Percentiles rank a stretch among this genome's conserved stretches.
Conservation (phyloP, 768 basidiomycete species). For the Mycena alexandri region DNA sequence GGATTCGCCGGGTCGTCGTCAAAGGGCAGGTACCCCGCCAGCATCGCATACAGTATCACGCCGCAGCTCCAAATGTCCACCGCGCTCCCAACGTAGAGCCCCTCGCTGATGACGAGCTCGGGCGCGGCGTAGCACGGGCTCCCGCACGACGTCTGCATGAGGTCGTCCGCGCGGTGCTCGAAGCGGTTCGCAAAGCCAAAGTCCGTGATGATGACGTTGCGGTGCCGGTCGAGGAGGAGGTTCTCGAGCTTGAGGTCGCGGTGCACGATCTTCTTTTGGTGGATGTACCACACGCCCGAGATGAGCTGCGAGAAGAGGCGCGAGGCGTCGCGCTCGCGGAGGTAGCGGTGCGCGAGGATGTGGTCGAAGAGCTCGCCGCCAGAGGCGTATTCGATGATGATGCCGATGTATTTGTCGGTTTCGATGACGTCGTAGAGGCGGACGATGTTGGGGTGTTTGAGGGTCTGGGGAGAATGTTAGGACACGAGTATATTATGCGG, state of each 20-base stretch:
- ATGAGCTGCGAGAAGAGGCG: slow-evolving; percentile 98
- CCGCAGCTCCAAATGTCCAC: slow-evolving; percentile 99
- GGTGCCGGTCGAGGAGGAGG: slow-evolving; percentile 54
- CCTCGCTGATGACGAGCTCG: slow-evolving; percentile 97
- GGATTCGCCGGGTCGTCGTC: slow-evolving; percentile 99
- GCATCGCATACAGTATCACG: slow-evolving; percentile 96
- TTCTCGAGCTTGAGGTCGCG: slow-evolving; percentile 87
- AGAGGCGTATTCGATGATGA: slow-evolving; percentile 98
- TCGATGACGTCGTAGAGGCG: slow-evolving; percentile 98
- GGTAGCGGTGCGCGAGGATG: slow-evolving; percentile 96
- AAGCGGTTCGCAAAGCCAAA: slow-evolving; percentile 72
- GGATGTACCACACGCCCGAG: slow-evolving; percentile 97
- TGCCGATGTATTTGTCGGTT: slow-evolving; percentile 99
- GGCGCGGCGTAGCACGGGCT: slow-evolving; percentile 98
- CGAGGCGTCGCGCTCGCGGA: slow-evolving; percentile 93
- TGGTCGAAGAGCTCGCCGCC: slow-evolving; percentile 99
- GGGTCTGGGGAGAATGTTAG: slow-evolving; percentile 62
- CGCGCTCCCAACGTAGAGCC: slow-evolving; percentile 95
- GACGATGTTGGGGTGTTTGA: slow-evolving; percentile 98
- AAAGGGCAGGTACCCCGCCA: slow-evolving; percentile 96
- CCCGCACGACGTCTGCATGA: slow-evolving; percentile 99
- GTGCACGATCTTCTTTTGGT: slow-evolving; percentile 81
- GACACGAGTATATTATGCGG: slow-evolving; percentile 10
- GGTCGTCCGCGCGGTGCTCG: slow-evolving; percentile 81
- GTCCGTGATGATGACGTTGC: slow-evolving; percentile 43